Conservation (phyloP, 1,139 yeast species). For the Nakaseomyces kungkrabaensis region DNA sequence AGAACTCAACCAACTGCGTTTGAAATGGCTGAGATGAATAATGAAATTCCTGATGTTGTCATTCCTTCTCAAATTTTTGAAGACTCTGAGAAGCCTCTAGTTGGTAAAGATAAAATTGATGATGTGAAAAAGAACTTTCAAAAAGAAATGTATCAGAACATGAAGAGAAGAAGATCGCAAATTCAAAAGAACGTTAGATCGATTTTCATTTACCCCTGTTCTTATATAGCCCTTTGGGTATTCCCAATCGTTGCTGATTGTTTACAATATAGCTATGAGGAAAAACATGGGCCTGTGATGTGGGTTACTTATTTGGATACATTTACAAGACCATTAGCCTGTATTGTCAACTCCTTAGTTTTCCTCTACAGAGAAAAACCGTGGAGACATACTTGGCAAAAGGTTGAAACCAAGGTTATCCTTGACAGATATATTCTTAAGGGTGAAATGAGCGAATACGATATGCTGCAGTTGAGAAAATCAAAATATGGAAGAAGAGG, state of each 20-base stretch:
- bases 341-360: constrained; percentile 67
- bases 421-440: constrained; percentile 17
- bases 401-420: constrained; percentile 18
- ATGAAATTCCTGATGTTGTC: background rate
- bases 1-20: background rate
- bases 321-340: constrained; percentile 71
- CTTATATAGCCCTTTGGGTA: constrained; percentile 71
- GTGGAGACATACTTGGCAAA: constrained; percentile 39
- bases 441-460: constrained; percentile 23
- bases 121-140: constrained; percentile 38
- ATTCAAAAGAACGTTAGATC: constrained; percentile 73
- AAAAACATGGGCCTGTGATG: constrained; percentile 40
- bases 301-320: constrained; percentile 65
- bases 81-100: background rate
- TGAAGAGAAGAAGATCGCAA: constrained; percentile 50
- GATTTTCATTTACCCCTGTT: constrained; percentile 74
- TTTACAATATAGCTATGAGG: constrained; percentile 46
- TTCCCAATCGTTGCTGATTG: constrained; percentile 69
- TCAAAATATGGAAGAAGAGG: constrained; percentile 23
- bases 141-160: constrained; percentile 48
- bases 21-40: constrained; percentile 1
- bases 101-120: constrained; percentile 3
- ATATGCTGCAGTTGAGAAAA: constrained; percentile 18
- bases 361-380: constrained; percentile 73
- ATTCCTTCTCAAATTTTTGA: background rate